These are phyloP conservation scores for Lentinula novae-zelandiae DNA, from an alignment of 1,284 basidiomycete species.

Conservation along the genomic window DNA sequence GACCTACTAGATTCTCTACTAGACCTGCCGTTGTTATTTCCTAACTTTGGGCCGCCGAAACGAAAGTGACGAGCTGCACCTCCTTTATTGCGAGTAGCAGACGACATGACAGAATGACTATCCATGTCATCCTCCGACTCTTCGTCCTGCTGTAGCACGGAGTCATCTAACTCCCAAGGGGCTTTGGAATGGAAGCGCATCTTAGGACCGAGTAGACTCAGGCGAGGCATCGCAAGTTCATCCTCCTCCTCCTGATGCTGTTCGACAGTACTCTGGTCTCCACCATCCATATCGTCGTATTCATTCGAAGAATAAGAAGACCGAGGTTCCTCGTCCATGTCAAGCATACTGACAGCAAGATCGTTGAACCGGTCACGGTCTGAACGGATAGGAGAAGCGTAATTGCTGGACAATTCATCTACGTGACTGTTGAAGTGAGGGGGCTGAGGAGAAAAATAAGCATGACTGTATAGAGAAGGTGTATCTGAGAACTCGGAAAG, in stretches of 20 bases:
- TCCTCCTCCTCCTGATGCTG: slow-evolving; percentile 30
- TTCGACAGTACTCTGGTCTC: slow-evolving; percentile 12
- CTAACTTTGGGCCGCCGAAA: slow-evolving; percentile 37
- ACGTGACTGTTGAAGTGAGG: slow-evolving; percentile 19
- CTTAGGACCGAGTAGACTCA: slow-evolving; percentile 73
- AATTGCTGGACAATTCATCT: slow-evolving; percentile 22
- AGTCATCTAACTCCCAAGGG: slow-evolving; percentile 70
- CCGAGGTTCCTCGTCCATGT: slow-evolving; percentile 56
- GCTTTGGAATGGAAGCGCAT: slow-evolving; percentile 77
- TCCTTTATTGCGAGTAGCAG: slow-evolving; percentile 20
- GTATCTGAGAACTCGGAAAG: slow-evolving; percentile 59
- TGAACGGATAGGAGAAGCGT: slow-evolving; percentile 11
- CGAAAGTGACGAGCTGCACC: slow-evolving; percentile 31
- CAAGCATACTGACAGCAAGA: slow-evolving; percentile 48
- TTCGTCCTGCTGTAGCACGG: slow-evolving; percentile 41
- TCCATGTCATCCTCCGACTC: slow-evolving; percentile 34
- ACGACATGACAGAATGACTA: slow-evolving; percentile 23
- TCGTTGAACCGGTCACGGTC: slow-evolving; percentile 43
- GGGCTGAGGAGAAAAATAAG: slow-evolving; percentile 49
- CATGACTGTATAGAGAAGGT: slow-evolving; percentile 63
- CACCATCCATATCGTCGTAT: slow-evolving; percentile 16
- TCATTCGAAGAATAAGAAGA: slow-evolving; percentile 36
- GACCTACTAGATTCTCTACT: slow-evolving; percentile 63
- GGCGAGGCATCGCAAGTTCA: slow-evolving; percentile 40
- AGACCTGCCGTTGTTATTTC: slow-evolving; percentile 38